phyloP scores from a whole-genome alignment of 768 basidiomycete genomes.

The Leccinellum luteum region DNA sequence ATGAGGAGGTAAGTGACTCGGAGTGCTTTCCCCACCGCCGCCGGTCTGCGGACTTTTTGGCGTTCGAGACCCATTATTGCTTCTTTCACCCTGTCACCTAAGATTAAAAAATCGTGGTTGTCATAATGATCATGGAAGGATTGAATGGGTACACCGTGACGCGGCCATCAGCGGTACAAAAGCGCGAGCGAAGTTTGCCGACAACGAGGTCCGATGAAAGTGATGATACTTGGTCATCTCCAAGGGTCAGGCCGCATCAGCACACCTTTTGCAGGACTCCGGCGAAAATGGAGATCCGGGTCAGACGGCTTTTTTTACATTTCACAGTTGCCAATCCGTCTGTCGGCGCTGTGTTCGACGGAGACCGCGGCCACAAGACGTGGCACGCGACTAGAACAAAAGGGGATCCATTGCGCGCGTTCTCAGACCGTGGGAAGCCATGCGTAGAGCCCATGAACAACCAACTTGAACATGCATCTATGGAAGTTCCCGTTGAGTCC shows the following conservation, averaged over 20 bases:
- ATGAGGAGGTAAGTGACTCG: conserved; percentile 4
- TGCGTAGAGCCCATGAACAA: neutral
- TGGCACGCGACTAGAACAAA: neutral
- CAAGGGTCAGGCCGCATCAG: conserved; percentile 1
- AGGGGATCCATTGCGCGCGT: conserved; percentile 1
- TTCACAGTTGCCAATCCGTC: neutral
- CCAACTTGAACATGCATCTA: neutral
- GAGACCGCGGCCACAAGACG: conserved; percentile 8
- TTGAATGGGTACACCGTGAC: conserved; percentile 15
- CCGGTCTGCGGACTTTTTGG: neutral
- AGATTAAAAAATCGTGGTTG: conserved; percentile 22
- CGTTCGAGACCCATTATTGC: conserved; percentile 11
- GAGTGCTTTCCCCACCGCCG: conserved; percentile 3
- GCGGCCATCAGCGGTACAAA: conserved; percentile 1
- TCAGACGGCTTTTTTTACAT: neutral
- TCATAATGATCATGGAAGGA: conserved; percentile 3
- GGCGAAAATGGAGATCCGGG: neutral
- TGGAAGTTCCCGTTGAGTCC: neutral
- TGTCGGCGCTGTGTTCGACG: neutral
- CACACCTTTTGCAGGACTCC: neutral
- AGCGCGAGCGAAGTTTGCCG: neutral
- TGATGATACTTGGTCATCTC: neutral
- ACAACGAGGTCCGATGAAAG: conserved; percentile 19
- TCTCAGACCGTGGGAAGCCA: neutral
- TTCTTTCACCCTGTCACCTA: conserved; percentile 8